Evolutionary conservation across 257 asterid species (phyloP), one percentile per base, ranked within the genome.

Genomic region (Penstemon davidsonii): DNA sequence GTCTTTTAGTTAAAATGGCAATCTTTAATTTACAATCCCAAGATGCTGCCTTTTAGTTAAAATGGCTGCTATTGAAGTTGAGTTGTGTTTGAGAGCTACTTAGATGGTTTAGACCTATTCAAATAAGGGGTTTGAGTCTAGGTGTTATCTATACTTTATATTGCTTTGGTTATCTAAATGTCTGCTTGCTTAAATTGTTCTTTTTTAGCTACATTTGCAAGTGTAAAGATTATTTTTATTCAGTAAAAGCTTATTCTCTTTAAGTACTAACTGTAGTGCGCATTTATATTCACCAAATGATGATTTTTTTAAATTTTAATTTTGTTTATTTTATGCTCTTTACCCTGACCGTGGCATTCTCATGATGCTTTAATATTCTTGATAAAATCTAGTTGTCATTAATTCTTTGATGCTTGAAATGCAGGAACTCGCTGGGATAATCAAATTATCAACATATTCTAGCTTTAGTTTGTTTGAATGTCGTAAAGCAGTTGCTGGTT

Each of bases 361-460:
- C 33, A 49, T 38, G 56, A 47, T 13, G 49, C 5, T 40, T 45
- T 33, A 25, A 3, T 60, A 44, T 64, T 64, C 51, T 58, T 25
- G 36, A 44, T 70, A 18, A n/a, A 42, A 13, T 33, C 8, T 10
- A 49, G 15, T 49, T 49, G 54, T 49, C 15, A 49, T 49, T 12
- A 4, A 49, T 12, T 49, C 18, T 49, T 12, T 49, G 54, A 15
- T 49, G 11, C 54, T 68, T 73, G 47, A 47, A 51, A 68, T 73
- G 72, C 89, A 94, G 99, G 99, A 91, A 85, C 96, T 94, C 62
- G 90, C 96, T 33, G 98, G 95, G 75, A 86, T 94, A 84, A 94
- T 94, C 75, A 91, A 86, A 79, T 78, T 94, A 85, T 77, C 96
- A 36, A 78, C 96, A 51, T 85, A 86, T 81, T 85, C 91, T 73